Evolutionary conservation across 176 grass and related monocot genomes (phyloP).

Genomic region (Lolium rigidum): DNA sequence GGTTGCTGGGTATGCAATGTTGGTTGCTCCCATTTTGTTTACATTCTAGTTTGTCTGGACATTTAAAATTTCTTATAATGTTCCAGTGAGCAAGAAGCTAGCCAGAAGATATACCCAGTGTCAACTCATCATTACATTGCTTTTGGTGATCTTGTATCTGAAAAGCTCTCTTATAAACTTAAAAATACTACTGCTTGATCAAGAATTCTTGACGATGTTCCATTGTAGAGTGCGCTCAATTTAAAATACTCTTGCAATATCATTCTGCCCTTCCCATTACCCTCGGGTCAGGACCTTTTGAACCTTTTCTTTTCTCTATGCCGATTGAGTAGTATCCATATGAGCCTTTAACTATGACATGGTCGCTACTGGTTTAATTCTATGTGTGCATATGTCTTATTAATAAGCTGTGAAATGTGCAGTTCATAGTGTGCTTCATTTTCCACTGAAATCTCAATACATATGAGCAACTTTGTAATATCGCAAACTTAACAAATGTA

Average conservation of each 20-base stretch:
- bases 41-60: background rate
- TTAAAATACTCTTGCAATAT: background rate
- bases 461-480: too few species aligned
- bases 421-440: too few species aligned
- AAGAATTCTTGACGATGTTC: background rate
- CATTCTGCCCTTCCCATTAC: too few species aligned
- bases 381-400: too few species aligned
- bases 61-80: constrained; percentile 5
- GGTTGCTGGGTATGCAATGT: background rate
- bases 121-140: constrained; percentile 75
- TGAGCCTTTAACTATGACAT: too few species aligned
- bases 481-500: too few species aligned
- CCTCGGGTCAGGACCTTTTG: too few species aligned
- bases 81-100: constrained; percentile 77
- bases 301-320: too few species aligned
- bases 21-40: background rate
- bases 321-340: too few species aligned
- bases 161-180: constrained; percentile 60
- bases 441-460: too few species aligned
- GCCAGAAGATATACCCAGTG: constrained; percentile 67
- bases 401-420: too few species aligned
- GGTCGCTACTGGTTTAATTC: too few species aligned
- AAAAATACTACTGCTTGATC: constrained; percentile 39
- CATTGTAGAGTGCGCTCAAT: background rate
- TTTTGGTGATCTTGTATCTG: constrained; percentile 66